Conservation (phyloP, 352 stramenopile species). For the Phytophthora pisi region DNA sequence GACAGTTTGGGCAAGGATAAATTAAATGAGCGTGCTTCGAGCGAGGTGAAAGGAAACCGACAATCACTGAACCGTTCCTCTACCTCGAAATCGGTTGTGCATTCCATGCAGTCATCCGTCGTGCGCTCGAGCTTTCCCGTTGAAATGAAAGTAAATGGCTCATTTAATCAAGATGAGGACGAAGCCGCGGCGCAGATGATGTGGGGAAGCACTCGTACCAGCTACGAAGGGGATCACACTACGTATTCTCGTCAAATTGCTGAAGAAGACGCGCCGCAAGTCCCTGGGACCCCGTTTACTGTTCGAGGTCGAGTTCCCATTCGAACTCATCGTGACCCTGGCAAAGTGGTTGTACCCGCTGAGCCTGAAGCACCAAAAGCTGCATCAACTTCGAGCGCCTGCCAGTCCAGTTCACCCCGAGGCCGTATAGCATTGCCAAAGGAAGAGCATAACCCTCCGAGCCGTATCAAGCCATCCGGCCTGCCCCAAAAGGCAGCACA, state of each 20-base stretch:
- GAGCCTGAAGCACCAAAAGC: slow-evolving; percentile 3
- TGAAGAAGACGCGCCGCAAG: slow-evolving; percentile 1
- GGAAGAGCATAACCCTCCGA: background rate
- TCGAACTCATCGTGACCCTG: slow-evolving; percentile 13
- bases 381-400: background rate
- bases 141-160: too few relatives aligned
- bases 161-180: slow-evolving; percentile 4
- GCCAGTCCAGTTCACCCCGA: background rate
- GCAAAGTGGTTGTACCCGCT: background rate
- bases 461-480: background rate
- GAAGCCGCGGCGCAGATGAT: slow-evolving; percentile 13
- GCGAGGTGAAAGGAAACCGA: background rate
- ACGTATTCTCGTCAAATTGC: background rate
- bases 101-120: background rate
- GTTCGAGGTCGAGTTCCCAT: slow-evolving; percentile 51
- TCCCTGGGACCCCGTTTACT: slow-evolving; percentile 17
- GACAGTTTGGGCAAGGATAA: too few relatives aligned
- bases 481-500: background rate
- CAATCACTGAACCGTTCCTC: background rate
- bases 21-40: too few relatives aligned
- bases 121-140: background rate
- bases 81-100: background rate
- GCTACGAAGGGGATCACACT: slow-evolving; percentile 12
- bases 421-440: background rate
- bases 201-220: slow-evolving; percentile 20